Evolutionary conservation across 306 rosid genomes (phyloP).

Genomic region (Nissolia schottii): DNA sequence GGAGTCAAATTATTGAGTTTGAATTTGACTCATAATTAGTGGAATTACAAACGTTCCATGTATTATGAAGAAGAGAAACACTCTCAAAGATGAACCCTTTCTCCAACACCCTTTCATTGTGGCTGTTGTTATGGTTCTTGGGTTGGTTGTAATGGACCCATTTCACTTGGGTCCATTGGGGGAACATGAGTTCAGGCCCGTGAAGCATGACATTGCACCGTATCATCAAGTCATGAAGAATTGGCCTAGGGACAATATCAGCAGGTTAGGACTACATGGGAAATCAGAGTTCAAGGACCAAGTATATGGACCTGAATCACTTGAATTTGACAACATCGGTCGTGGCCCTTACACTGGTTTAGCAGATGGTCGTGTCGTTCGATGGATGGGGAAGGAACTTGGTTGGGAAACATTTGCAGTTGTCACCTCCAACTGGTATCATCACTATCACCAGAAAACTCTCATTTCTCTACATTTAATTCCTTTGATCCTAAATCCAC

Average conservation of each 20-base stretch:
- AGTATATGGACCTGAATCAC: slow-evolving; percentile 88
- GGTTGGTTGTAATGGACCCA: slow-evolving; percentile 83
- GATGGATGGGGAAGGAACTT: slow-evolving; percentile 82
- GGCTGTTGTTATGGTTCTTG: slow-evolving; percentile 46
- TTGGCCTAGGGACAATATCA: slow-evolving; percentile 81
- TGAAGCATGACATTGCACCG: slow-evolving; percentile 74
- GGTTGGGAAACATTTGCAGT: slow-evolving; percentile 96
- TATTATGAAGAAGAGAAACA: slow-evolving; percentile 75
- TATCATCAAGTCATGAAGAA: slow-evolving; percentile 69
- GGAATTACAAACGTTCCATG: slow-evolving; percentile 16
- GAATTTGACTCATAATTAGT: no score
- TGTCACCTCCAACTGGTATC: slow-evolving; percentile 72
- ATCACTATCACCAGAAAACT: not conserved
- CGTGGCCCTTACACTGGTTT: slow-evolving; percentile 85
- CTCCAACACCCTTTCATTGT: slow-evolving; percentile 68
- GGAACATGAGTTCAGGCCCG: slow-evolving; percentile 64
- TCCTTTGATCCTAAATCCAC: not conserved
- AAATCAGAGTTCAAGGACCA: slow-evolving; percentile 59
- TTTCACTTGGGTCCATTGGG: slow-evolving; percentile 70
- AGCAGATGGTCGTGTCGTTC: slow-evolving; percentile 86
- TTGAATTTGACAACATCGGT: slow-evolving; percentile 73
- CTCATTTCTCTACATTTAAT: not conserved
- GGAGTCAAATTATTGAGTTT: no score
- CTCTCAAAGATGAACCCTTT: slow-evolving; percentile 54
- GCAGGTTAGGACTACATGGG: slow-evolving; percentile 53